These are phyloP conservation scores for Exophiala viscosa DNA, from an alignment of 2,329 filamentous ascomycete genomes.

Conservation along the genomic window DNA sequence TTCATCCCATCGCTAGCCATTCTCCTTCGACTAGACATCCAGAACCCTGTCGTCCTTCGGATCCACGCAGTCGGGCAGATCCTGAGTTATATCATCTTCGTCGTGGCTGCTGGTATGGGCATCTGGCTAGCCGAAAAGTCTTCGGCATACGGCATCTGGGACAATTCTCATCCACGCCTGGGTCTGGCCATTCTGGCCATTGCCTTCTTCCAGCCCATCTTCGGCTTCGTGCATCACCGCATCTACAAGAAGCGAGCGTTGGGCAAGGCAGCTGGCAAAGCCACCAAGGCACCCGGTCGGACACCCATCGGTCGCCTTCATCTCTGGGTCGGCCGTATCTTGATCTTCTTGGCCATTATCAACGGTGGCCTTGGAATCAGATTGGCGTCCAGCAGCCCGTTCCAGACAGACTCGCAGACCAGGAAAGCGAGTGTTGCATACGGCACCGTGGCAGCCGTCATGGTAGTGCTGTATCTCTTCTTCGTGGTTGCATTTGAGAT, in stretches of 20 bases:
- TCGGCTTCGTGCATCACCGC: constrained; percentile 31
- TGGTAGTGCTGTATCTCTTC: constrained; percentile 43
- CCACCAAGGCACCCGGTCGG: constrained; percentile 22
- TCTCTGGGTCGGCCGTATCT: constrained; percentile 52
- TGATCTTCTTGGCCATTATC: constrained; percentile 52
- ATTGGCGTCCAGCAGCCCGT: constrained; percentile 40
- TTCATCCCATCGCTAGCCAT: constrained; percentile 30
- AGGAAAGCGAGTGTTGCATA: constrained; percentile 45
- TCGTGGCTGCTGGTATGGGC: constrained; percentile 31
- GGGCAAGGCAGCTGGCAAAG: constrained; percentile 9
- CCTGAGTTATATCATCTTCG: constrained; percentile 30
- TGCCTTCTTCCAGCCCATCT: constrained; percentile 32
- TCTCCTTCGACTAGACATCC: constrained; percentile 27
- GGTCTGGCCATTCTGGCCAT: constrained; percentile 31
- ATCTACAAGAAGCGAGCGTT: constrained; percentile 26
- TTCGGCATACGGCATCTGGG: constrained; percentile 21
- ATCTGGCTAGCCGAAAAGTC: constrained; percentile 31
- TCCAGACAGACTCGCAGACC: constrained; percentile 31
- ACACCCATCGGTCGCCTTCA: constrained; percentile 36
- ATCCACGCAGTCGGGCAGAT: constrained; percentile 31
- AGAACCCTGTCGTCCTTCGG: constrained; percentile 23
- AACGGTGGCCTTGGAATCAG: constrained; percentile 56
- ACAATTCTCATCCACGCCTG: constrained; percentile 31
- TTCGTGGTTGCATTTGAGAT: constrained; percentile 27
- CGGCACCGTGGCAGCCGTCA: constrained; percentile 47